Percentiles rank a stretch among this genome's conserved stretches.
Conservation (phyloP, 1,284 basidiomycete species). For the Vanrija sp. region DNA sequence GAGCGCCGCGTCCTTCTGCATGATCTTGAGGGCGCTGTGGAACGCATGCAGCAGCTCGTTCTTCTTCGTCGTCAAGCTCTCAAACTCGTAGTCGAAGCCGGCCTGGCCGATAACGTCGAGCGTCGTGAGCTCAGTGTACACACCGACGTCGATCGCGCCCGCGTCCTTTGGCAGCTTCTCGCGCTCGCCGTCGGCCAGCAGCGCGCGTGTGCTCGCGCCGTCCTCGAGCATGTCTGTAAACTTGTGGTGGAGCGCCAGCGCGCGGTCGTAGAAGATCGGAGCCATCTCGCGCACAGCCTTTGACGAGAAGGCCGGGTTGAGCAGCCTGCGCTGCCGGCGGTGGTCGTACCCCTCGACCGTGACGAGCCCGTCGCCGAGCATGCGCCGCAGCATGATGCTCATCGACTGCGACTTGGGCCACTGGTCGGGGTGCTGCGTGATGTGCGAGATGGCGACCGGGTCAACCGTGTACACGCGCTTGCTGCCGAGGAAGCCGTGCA, state of each 20-base stretch:
- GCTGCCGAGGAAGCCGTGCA: background rate
- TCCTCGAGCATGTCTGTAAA: conserved; percentile 12
- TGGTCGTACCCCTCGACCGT: conserved; percentile 54
- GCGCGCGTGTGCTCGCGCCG: conserved; percentile 23
- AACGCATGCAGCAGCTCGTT: conserved; percentile 41
- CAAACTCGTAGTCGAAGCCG: conserved; percentile 61
- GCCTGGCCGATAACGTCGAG: conserved; percentile 66
- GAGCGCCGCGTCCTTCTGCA: no score
- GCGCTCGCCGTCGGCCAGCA: conserved; percentile 6
- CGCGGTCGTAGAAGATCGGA: conserved; percentile 63
- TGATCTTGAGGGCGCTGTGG: background rate
- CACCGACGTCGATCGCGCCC: conserved; percentile 53
- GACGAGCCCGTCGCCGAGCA: conserved; percentile 42
- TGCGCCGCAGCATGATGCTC: conserved; percentile 54
- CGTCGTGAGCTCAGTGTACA: conserved; percentile 59
- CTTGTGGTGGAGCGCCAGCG: conserved; percentile 53
- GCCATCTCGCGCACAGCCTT: conserved; percentile 48
- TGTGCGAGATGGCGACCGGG: background rate
- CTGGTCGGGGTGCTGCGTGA: conserved; percentile 56
- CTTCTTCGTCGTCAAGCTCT: conserved; percentile 18
- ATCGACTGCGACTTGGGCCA: conserved; percentile 64
- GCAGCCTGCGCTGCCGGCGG: conserved; percentile 52
- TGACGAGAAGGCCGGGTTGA: conserved; percentile 50
- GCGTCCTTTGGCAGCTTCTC: conserved; percentile 7
- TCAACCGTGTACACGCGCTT: background rate